Conservation (phyloP, 2,329 filamentous ascomycete genomes). For the Neodidymelliopsis sp. region DNA sequence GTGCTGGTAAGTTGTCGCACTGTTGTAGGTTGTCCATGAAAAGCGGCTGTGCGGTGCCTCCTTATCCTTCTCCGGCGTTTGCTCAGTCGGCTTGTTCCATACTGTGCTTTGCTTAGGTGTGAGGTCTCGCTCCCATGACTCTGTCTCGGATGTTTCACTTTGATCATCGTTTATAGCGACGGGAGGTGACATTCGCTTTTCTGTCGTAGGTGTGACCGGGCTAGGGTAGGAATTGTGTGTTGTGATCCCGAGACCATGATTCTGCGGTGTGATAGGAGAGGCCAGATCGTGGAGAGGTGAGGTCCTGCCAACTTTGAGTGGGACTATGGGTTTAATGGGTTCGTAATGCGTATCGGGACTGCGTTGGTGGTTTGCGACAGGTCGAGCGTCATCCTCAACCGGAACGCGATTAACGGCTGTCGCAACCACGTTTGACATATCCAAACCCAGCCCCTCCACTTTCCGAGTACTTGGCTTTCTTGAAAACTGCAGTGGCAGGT, state of each 20-base stretch:
- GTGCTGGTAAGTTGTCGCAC: constrained; percentile 50
- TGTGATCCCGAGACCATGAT: constrained; percentile 34
- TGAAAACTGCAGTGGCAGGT: constrained; percentile 63
- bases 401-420: constrained; percentile 28
- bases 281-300: constrained; percentile 45
- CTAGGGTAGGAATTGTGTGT: constrained; percentile 38
- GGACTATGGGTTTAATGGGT: constrained; percentile 52
- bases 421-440: constrained; percentile 37
- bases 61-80: constrained; percentile 32
- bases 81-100: constrained; percentile 29
- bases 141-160: constrained; percentile 21
- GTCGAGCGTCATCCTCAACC: constrained; percentile 38
- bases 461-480: constrained; percentile 36
- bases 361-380: constrained; percentile 37
- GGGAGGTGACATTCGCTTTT: constrained; percentile 24
- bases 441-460: constrained; percentile 23
- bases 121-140: constrained; percentile 25
- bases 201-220: constrained; percentile 39
- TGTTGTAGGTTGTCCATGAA: constrained; percentile 46
- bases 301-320: constrained; percentile 52
- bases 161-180: constrained; percentile 16
- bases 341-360: constrained; percentile 42
- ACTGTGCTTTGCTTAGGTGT: constrained; percentile 39
- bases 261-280: constrained; percentile 40
- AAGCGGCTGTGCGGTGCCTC: constrained; percentile 35